phyloP scores from a whole-genome alignment of 2,329 filamentous ascomycete species.

The Trichoderma sp. region DNA sequence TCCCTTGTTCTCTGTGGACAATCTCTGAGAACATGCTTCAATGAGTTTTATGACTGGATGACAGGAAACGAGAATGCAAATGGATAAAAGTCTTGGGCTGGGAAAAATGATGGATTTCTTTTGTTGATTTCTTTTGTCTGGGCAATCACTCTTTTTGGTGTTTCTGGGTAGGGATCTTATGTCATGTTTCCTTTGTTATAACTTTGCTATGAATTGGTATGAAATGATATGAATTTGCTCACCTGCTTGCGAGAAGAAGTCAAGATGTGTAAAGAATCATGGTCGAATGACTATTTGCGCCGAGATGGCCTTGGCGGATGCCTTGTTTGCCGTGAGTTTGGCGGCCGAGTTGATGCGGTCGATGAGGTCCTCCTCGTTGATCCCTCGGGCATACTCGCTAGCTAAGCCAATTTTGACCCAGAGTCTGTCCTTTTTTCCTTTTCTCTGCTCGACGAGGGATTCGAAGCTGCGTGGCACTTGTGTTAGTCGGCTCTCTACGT shows the following conservation, averaged over 20 bases:
- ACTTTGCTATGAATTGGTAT: slow-evolving; percentile 16
- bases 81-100: background rate
- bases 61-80: slow-evolving; percentile 2
- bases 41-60: slow-evolving; percentile 25
- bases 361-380: slow-evolving; percentile 41
- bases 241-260: background rate
- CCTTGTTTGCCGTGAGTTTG: slow-evolving; percentile 38
- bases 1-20: background rate
- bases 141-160: slow-evolving; percentile 3
- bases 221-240: slow-evolving; percentile 24
- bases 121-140: too few species aligned
- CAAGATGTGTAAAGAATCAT: slow-evolving; percentile 29
- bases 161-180: slow-evolving; percentile 7
- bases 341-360: slow-evolving; percentile 41
- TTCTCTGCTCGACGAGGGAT: slow-evolving; percentile 34
- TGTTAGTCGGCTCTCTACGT: too few species aligned
- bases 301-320: slow-evolving; percentile 39
- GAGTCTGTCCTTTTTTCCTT: slow-evolving; percentile 44
- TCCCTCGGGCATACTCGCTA: slow-evolving; percentile 35
- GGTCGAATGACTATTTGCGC: slow-evolving; percentile 37
- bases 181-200: slow-evolving; percentile 10
- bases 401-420: slow-evolving; percentile 43
- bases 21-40: background rate
- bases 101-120: background rate
- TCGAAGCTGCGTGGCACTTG: slow-evolving; percentile 35